These are phyloP conservation scores for Rhypophila decipiens DNA, from an alignment of 495 filamentous ascomycete species.

Conservation along the genomic window DNA sequence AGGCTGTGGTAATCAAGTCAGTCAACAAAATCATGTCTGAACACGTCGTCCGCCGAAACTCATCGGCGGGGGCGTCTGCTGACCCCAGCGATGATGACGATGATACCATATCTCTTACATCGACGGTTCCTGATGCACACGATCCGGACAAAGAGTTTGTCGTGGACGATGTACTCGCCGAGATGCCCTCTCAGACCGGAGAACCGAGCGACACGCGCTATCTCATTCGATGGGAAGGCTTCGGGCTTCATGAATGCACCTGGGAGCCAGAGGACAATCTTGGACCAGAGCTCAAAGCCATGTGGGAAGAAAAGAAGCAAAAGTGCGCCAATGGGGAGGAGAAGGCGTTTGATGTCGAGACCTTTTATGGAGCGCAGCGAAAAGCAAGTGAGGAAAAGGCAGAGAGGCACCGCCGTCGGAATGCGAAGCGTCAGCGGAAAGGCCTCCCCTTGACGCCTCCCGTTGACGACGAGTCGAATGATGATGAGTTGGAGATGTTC, in stretches of 20 bases:
- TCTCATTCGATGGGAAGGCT: constrained; percentile 64
- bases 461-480: not conserved
- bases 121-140: constrained; percentile 41
- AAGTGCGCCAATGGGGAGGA: constrained; percentile 35
- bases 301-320: constrained; percentile 50
- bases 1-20: too few species aligned
- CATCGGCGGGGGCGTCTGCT: not conserved
- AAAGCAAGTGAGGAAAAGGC: constrained; percentile 20
- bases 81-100: constrained; percentile 26
- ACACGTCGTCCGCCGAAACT: not conserved
- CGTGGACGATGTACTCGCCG: constrained; percentile 48
- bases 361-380: constrained; percentile 32
- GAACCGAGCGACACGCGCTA: constrained; percentile 39
- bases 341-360: constrained; percentile 42
- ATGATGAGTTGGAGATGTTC: not conserved
- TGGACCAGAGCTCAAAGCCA: constrained; percentile 35
- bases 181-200: constrained; percentile 31
- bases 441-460: constrained; percentile 24
- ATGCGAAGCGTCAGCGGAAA: constrained; percentile 36
- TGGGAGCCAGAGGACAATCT: constrained; percentile 62
- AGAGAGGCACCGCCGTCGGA: constrained; percentile 42
- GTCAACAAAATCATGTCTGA: too few species aligned
- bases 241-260: constrained; percentile 47
- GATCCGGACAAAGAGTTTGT: constrained; percentile 37
- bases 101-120: constrained; percentile 59